A percentile compares a stretch with the other conserved stretches of the same genome.
phyloP scores from a whole-genome alignment of 148 eudicot genomes.

The Simmondsia chinensis region DNA sequence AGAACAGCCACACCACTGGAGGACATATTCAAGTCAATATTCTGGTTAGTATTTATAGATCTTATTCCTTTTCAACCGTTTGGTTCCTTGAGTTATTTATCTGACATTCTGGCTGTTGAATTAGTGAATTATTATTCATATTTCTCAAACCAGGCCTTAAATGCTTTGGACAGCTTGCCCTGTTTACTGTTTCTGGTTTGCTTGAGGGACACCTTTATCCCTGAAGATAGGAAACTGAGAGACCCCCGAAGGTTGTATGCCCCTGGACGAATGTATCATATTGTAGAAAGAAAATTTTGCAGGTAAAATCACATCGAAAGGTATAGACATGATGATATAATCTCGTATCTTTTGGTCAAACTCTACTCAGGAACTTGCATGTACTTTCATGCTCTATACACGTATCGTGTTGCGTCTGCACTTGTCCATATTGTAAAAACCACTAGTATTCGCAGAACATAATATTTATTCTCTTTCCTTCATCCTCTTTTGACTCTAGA shows the following conservation, averaged over 20 bases:
- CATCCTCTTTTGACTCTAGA: too few species aligned
- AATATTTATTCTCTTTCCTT: too few species aligned
- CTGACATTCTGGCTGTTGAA: conserved; percentile 3
- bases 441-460: conserved; percentile 1
- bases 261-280: conserved; percentile 92
- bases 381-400: too few species aligned
- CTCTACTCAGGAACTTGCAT: too few species aligned
- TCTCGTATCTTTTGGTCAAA: too few species aligned
- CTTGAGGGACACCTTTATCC: conserved; percentile 87
- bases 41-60: conserved; percentile 41
- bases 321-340: too few species aligned
- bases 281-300: conserved; percentile 94
- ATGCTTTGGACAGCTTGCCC: conserved; percentile 84
- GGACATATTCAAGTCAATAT: conserved; percentile 64
- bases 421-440: neutral
- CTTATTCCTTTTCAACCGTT: neutral
- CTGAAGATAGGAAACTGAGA: conserved; percentile 65
- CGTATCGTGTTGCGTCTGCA: too few species aligned
- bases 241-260: conserved; percentile 89
- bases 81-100: neutral
- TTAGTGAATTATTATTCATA: conserved; percentile 26
- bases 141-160: conserved; percentile 47
- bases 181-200: conserved; percentile 76
- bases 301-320: conserved; percentile 31
- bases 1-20: conserved; percentile 75